Evolutionary conservation across 2,329 filamentous ascomycete genomes (phyloP).

Genomic region (Venturia pyrina): DNA sequence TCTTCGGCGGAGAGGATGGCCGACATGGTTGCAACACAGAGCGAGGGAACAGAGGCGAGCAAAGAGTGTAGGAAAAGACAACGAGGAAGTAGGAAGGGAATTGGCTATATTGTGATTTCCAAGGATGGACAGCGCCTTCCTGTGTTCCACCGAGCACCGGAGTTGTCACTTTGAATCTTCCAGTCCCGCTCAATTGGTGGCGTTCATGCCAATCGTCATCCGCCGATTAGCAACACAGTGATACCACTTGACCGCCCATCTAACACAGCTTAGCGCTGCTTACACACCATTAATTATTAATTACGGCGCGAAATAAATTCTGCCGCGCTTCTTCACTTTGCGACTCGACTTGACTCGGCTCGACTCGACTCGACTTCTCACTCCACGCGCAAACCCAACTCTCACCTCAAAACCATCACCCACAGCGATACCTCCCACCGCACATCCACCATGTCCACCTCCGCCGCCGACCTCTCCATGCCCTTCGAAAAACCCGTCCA

Average conservation of each 20-base stretch:
- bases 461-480: slow-evolving; percentile 21
- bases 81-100: not conserved
- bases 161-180: not conserved
- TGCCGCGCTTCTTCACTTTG: not conserved
- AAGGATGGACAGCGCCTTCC: not conserved
- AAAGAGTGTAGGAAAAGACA: not conserved
- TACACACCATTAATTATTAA: not conserved
- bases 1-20: slow-evolving; percentile 95
- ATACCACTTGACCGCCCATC: not conserved
- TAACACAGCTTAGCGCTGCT: not conserved
- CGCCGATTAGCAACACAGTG: not conserved
- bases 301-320: not conserved
- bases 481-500: slow-evolving; percentile 49
- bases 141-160: not conserved
- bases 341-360: not conserved
- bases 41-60: not conserved
- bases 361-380: not conserved
- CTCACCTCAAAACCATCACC: not conserved
- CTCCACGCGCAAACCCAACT: not conserved
- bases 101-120: not conserved
- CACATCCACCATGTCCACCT: slow-evolving; percentile 1
- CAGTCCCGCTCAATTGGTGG: not conserved
- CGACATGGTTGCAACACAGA: slow-evolving; percentile 54
- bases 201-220: slow-evolving; percentile 1
- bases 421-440: not conserved